phyloP scores from a whole-genome alignment of 139 green algal genomes.

The Coelastrella sp. region DNA sequence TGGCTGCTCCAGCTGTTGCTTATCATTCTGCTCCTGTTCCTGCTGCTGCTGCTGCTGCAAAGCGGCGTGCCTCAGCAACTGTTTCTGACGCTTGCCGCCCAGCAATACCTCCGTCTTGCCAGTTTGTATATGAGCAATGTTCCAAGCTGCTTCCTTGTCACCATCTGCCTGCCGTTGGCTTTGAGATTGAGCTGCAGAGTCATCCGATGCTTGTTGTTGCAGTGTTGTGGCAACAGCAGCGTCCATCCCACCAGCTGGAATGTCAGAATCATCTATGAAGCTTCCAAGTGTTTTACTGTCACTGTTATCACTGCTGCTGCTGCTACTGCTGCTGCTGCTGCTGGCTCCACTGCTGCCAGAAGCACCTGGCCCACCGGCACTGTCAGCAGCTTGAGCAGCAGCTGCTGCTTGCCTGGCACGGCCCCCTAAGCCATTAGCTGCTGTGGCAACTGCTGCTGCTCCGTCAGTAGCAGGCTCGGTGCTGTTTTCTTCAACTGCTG shows the following conservation, averaged over 20 bases:
- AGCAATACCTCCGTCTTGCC: constrained; percentile 11
- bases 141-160: constrained; percentile 26
- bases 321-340: too few species aligned
- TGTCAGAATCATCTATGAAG: neutral
- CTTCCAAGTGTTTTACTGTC: neutral
- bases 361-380: neutral
- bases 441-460: too few species aligned
- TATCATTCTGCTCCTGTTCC: neutral
- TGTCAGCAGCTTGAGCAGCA: too few species aligned
- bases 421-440: neutral
- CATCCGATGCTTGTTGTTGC: neutral
- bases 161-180: neutral
- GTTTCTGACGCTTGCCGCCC: neutral
- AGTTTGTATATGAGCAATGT: neutral
- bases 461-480: neutral
- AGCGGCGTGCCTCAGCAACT: neutral
- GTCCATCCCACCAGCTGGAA: neutral
- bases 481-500: neutral
- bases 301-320: neutral
- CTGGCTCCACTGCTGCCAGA: neutral
- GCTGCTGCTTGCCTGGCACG: too few species aligned
- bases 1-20: neutral
- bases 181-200: neutral
- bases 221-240: neutral
- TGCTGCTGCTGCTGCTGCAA: neutral